Conservation (phyloP, 2,329 filamentous ascomycete genomes). For the Monascus ruber region DNA sequence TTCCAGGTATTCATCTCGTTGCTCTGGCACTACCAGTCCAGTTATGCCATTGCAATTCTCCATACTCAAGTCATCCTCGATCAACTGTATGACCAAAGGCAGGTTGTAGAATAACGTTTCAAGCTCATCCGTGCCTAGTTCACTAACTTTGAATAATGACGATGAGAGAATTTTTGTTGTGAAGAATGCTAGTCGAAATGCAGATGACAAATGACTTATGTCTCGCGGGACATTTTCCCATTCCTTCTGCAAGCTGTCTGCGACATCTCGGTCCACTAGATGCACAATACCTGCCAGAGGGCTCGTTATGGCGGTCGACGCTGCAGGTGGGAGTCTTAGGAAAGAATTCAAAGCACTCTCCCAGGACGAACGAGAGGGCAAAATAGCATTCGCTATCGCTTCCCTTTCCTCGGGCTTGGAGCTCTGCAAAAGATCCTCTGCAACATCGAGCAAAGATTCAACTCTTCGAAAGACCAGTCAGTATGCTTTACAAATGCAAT, state of each 20-base stretch:
- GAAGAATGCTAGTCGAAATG: constrained; percentile 66
- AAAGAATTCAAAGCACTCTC: constrained; percentile 48
- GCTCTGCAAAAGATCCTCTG: constrained; percentile 36
- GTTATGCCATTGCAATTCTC: constrained; percentile 45
- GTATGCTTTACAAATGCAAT: too few relatives aligned
- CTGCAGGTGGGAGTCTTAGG: constrained; percentile 26
- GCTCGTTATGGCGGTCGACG: constrained; percentile 63
- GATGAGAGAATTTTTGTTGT: constrained; percentile 46
- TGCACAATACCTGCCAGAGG: constrained; percentile 59
- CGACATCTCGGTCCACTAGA: constrained; percentile 38
- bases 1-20: constrained; percentile 42
- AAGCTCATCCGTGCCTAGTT: constrained; percentile 20
- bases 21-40: constrained; percentile 34
- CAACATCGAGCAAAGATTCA: constrained; percentile 46
- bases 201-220: constrained; percentile 56
- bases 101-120: constrained; percentile 40
- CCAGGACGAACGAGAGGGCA: constrained; percentile 59
- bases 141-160: constrained; percentile 18
- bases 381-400: constrained; percentile 34
- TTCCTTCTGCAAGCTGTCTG: constrained; percentile 12
- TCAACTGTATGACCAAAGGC: constrained; percentile 43
- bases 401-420: constrained; percentile 15
- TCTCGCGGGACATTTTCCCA: constrained; percentile 44
- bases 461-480: constrained; percentile 28
- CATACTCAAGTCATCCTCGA: constrained; percentile 50